A percentile compares a stretch with the other conserved stretches of the same genome.
These are phyloP conservation scores for Vanilla planifolia DNA, from an alignment of 106 monocot species.

Conservation along the genomic window DNA sequence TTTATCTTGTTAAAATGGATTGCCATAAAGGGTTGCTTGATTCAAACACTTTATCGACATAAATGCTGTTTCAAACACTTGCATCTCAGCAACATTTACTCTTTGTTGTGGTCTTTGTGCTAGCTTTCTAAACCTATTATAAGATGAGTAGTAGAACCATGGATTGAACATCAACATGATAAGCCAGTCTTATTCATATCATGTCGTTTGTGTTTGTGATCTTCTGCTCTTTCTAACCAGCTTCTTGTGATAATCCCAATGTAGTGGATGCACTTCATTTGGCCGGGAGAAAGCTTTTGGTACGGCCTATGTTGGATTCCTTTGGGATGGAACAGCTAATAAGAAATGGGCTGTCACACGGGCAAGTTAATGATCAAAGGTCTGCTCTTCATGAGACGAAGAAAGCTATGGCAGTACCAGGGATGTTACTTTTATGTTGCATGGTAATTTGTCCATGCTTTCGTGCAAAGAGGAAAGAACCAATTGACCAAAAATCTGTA, in stretches of 20 bases:
- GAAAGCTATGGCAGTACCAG: slow-evolving; percentile 10
- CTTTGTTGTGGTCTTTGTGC: background rate
- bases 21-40: background rate
- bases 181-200: background rate
- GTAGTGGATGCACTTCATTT: background rate
- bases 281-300: slow-evolving; percentile 11
- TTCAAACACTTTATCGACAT: background rate
- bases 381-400: background rate
- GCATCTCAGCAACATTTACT: background rate
- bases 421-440: slow-evolving; percentile 18
- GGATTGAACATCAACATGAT: background rate
- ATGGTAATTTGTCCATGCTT: slow-evolving; percentile 19
- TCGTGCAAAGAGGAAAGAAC: slow-evolving; percentile 19
- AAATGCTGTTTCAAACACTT: background rate
- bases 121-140: too few species aligned
- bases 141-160: too few species aligned
- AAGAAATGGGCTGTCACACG: background rate
- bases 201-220: background rate
- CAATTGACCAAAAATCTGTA: slow-evolving; percentile 6
- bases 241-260: slow-evolving; percentile 2
- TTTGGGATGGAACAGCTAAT: background rate
- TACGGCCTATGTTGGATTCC: background rate
- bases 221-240: background rate
- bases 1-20: background rate
- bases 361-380: background rate